A percentile compares a stretch with the other conserved stretches of the same genome.
Conservation (phyloP, 768 basidiomycete genomes). For the Pleurotus eryngii region DNA sequence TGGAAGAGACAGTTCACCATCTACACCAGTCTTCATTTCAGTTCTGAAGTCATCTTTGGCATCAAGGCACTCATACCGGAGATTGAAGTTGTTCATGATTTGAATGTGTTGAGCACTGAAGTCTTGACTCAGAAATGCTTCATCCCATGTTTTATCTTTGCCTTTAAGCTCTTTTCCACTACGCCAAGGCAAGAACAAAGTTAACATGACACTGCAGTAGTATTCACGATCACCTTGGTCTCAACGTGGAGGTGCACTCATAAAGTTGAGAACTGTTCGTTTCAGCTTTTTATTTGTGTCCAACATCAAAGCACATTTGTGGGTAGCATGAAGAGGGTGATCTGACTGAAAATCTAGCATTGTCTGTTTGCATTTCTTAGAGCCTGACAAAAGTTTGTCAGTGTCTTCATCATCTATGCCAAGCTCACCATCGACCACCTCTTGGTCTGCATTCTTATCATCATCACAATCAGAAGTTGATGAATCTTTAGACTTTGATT, state of each 20-base stretch:
- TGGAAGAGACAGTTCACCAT: no score
- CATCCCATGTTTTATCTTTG: constrained; percentile 16
- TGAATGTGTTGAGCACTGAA: constrained; percentile 12
- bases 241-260: constrained; percentile 23
- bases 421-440: neutral
- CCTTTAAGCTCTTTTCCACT: constrained; percentile 22
- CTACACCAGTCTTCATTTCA: no score
- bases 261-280: constrained; percentile 23
- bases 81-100: constrained; percentile 21
- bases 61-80: constrained; percentile 24
- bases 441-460: neutral
- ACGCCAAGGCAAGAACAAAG: constrained; percentile 30
- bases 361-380: no score
- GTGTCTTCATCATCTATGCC: no score
- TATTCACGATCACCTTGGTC: constrained; percentile 29
- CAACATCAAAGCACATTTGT: constrained; percentile 5
- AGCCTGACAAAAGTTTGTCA: no score
- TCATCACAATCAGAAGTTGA: neutral
- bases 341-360: neutral
- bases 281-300: neutral
- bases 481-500: neutral
- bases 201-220: constrained; percentile 29
- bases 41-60: constrained; percentile 19
- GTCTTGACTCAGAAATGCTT: constrained; percentile 11
- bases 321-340: constrained; percentile 10